phyloP scores from a whole-genome alignment of 2,329 filamentous ascomycete genomes.

The Beauveria pseudobassiana region DNA sequence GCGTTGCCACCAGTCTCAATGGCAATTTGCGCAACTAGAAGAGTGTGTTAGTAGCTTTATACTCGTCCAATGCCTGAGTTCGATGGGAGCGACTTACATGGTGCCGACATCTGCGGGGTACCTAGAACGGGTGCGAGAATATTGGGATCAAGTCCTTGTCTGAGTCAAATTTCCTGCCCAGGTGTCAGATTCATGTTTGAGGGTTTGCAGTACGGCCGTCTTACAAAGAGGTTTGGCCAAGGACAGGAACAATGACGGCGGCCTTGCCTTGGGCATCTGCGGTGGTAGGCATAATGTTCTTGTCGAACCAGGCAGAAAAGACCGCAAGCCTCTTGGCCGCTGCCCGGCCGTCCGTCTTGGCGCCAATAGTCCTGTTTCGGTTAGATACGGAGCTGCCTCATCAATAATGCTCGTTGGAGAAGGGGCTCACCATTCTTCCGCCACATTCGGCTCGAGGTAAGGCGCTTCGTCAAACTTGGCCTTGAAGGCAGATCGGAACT shows the following conservation, averaged over 20 bases:
- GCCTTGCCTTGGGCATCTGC: conserved; percentile 16
- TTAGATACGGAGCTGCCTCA: background rate
- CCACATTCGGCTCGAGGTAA: conserved; percentile 22
- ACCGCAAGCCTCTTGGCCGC: conserved; percentile 17
- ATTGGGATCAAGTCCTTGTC: conserved; percentile 18
- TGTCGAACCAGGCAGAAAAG: conserved; percentile 26
- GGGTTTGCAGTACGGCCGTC: background rate
- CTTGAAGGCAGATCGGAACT: conserved; percentile 21
- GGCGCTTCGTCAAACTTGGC: conserved; percentile 19
- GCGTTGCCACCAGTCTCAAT: conserved; percentile 24
- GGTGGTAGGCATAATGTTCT: conserved; percentile 18
- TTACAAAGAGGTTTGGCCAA: background rate
- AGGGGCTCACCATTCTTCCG: conserved; percentile 22
- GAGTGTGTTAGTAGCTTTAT: background rate
- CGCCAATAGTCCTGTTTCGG: conserved; percentile 19
- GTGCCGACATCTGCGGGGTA: conserved; percentile 25
- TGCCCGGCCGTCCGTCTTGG: background rate
- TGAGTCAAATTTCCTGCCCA: background rate
- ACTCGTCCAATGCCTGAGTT: background rate
- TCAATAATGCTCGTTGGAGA: background rate
- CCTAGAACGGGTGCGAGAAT: conserved; percentile 23
- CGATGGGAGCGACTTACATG: conserved; percentile 23
- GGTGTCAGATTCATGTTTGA: background rate
- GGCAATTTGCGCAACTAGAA: conserved; percentile 22
- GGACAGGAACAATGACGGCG: conserved; percentile 23